Evolutionary conservation across 1,139 yeast genomes (phyloP).

Genomic region (Diutina neorugosa): DNA sequence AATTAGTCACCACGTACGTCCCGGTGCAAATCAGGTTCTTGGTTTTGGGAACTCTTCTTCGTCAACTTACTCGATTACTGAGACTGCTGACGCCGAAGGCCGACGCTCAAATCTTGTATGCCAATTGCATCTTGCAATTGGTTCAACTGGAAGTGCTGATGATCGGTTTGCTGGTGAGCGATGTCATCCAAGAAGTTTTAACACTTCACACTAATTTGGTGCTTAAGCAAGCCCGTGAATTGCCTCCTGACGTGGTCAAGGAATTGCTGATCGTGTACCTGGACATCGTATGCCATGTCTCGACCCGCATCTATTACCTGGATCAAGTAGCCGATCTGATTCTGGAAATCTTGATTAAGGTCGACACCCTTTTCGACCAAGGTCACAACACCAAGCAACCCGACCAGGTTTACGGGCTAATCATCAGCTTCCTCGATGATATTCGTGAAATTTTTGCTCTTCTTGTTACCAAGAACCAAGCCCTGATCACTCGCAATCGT

Average conservation of each 20-base stretch:
- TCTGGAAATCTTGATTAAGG: conserved; percentile 36
- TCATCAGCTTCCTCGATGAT: conserved; percentile 21
- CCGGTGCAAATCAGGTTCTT: conserved; percentile 83
- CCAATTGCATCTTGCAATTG: conserved; percentile 49
- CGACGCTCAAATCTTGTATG: conserved; percentile 33
- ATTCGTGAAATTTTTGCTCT: conserved; percentile 21
- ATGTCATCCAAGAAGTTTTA: conserved; percentile 55
- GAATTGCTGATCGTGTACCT: conserved; percentile 23
- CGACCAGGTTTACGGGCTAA: conserved; percentile 14
- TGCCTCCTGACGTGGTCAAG: conserved; percentile 14
- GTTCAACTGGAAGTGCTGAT: conserved; percentile 72
- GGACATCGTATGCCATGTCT: conserved; percentile 46
- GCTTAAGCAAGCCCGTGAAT: conserved; percentile 14
- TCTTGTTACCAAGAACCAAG: conserved; percentile 17
- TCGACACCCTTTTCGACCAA: conserved; percentile 21
- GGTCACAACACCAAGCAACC: conserved; percentile 8
- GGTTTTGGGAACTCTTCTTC: conserved; percentile 36
- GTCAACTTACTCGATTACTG: conserved; percentile 15
- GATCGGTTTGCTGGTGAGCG: conserved; percentile 85
- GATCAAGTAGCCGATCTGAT: conserved; percentile 75
- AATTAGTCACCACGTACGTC: conserved; percentile 61
- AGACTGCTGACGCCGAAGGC: conserved; percentile 14
- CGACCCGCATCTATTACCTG: conserved; percentile 63
- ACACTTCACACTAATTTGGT: conserved; percentile 42
- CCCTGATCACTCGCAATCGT: conserved; percentile 26